Evolutionary conservation across 805 yeast genomes (phyloP).

Genomic region (Saitoella complicata): DNA sequence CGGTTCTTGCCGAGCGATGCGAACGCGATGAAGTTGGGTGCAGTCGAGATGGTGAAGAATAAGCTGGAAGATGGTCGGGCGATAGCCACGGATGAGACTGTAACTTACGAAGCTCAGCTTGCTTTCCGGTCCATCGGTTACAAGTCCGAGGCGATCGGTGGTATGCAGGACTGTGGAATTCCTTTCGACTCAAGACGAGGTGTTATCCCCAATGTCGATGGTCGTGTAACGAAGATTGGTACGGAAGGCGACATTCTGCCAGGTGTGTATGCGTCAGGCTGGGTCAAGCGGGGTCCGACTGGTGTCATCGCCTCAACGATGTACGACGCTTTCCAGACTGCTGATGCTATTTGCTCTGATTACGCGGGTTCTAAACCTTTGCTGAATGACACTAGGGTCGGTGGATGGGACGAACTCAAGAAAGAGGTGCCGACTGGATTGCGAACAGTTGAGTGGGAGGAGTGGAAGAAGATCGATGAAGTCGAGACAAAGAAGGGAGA

Average conservation of each 20-base stretch:
- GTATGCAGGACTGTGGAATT: constrained; percentile 34
- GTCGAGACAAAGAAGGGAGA: constrained; percentile 37
- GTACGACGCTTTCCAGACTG: constrained; percentile 66
- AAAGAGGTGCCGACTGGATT: constrained; percentile 10
- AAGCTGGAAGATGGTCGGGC: constrained; percentile 26
- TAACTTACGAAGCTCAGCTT: constrained; percentile 34
- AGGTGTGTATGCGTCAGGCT: constrained; percentile 70
- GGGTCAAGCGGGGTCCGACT: constrained; percentile 74
- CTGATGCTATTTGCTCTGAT: constrained; percentile 47
- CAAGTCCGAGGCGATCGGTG: constrained; percentile 47
- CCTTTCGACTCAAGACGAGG: constrained; percentile 32
- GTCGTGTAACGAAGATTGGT: constrained; percentile 24
- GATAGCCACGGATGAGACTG: constrained; percentile 23
- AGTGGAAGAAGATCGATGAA: constrained; percentile 45
- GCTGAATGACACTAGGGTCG: background rate
- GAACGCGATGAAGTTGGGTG: constrained; percentile 26
- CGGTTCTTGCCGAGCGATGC: constrained; percentile 26
- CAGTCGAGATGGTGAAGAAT: constrained; percentile 36
- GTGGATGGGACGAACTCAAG: constrained; percentile 21
- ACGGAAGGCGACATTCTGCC: constrained; percentile 10
- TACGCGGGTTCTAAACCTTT: constrained; percentile 4
- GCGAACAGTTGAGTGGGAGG: constrained; percentile 40
- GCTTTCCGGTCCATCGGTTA: constrained; percentile 76
- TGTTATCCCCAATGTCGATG: constrained; percentile 30
- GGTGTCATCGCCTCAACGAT: constrained; percentile 89